These are phyloP conservation scores for Aotearoamyces nothofagi DNA, from an alignment of 2,329 filamentous ascomycete genomes.

Conservation along the genomic window DNA sequence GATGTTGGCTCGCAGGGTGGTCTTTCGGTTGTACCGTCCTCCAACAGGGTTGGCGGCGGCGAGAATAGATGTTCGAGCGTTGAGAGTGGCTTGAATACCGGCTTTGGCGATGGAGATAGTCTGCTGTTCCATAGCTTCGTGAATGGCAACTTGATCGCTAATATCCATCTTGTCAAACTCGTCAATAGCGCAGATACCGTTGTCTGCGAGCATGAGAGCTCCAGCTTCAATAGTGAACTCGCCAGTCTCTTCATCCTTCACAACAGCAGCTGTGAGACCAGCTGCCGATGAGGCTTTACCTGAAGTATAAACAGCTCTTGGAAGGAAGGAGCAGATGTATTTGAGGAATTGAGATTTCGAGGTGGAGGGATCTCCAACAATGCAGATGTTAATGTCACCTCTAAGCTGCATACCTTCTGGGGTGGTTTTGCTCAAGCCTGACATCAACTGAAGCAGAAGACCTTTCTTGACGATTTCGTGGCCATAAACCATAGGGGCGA, in stretches of 20 bases:
- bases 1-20: conserved; percentile 83
- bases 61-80: conserved; percentile 87
- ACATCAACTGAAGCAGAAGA: conserved; percentile 81
- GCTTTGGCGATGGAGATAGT: conserved; percentile 98
- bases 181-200: conserved; percentile 95
- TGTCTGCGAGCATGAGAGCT: conserved; percentile 92
- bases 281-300: conserved; percentile 95
- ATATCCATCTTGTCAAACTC: conserved; percentile 99
- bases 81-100: conserved; percentile 93
- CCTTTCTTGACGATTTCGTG: conserved; percentile 98
- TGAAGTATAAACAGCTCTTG: conserved; percentile 90
- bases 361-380: conserved; percentile 92
- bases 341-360: conserved; percentile 98
- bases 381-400: conserved; percentile 97
- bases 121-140: conserved; percentile 99
- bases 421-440: conserved; percentile 86
- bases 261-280: conserved; percentile 89
- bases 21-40: conserved; percentile 94
- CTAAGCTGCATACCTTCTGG: conserved; percentile 89
- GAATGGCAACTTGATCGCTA: conserved; percentile 90
- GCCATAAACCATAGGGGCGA: conserved; percentile 94
- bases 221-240: conserved; percentile 98
- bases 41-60: conserved; percentile 93
- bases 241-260: conserved; percentile 96
- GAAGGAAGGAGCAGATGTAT: conserved; percentile 94